Evolutionary conservation across 768 basidiomycete species (phyloP).

Genomic region (Pleurotus ostreatus): DNA sequence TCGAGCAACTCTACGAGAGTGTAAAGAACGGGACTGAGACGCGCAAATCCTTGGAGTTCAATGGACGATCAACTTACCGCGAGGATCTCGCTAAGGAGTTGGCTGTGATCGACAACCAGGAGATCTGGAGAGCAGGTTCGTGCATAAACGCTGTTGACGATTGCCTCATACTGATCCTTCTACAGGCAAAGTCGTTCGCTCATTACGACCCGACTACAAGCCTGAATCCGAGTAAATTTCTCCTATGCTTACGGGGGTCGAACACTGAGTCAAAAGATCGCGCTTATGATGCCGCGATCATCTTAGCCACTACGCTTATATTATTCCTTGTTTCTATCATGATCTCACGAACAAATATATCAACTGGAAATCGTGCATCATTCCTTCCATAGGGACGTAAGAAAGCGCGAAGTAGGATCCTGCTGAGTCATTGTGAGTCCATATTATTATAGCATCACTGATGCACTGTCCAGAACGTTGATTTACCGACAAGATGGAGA

Average conservation of each 20-base stretch:
- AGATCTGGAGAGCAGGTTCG: conserved; percentile 95
- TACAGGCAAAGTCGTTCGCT: conserved; percentile 86
- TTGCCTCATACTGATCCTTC: not conserved
- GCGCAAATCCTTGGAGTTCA: conserved; percentile 94
- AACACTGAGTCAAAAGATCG: too few species aligned
- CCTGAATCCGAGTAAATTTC: conserved; percentile 42
- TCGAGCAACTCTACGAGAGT: conserved; percentile 92
- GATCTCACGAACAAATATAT: too few species aligned
- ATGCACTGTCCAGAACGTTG: too few species aligned
- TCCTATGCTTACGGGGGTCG: not conserved
- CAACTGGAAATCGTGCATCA: too few species aligned
- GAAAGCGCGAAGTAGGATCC: too few species aligned
- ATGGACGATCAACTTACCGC: conserved; percentile 88
- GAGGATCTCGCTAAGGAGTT: conserved; percentile 90
- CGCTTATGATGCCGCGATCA: too few species aligned
- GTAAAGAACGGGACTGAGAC: conserved; percentile 96
- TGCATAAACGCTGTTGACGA: conserved; percentile 7
- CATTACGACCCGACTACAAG: conserved; percentile 83
- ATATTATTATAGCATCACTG: too few species aligned
- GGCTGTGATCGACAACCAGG: conserved; percentile 93
- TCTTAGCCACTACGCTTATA: too few species aligned
- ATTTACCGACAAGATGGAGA: too few species aligned
- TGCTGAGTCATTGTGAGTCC: too few species aligned
- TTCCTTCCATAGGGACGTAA: too few species aligned
- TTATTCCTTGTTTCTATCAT: too few species aligned